These are phyloP conservation scores for Luffa acutangula DNA, from an alignment of 306 rosid species.

Conservation along the genomic window DNA sequence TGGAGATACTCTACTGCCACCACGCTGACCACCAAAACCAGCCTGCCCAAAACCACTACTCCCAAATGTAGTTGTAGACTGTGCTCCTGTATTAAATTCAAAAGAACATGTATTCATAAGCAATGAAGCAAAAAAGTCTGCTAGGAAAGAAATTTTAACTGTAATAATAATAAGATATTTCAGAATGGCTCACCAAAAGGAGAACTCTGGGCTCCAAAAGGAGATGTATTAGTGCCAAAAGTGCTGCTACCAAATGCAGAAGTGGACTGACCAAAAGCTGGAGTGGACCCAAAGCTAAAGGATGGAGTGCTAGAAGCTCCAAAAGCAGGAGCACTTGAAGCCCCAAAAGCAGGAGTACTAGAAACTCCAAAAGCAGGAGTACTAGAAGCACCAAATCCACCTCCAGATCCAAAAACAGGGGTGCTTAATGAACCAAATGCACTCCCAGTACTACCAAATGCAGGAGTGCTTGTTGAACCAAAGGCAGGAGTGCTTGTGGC, in stretches of 20 bases:
- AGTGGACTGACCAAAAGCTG: slow-evolving; percentile 64
- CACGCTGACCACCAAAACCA: slow-evolving; percentile 68
- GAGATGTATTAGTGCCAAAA: slow-evolving; percentile 48
- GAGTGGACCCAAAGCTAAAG: slow-evolving; percentile 52
- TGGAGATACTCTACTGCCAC: slow-evolving; percentile 67
- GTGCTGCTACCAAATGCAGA: slow-evolving; percentile 70
- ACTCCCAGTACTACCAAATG: slow-evolving; percentile 48
- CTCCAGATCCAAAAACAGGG: slow-evolving; percentile 57
- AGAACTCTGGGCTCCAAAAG: slow-evolving; percentile 77
- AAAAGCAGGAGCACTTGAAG: slow-evolving; percentile 55
- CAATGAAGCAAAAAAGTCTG: background rate
- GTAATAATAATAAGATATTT: background rate
- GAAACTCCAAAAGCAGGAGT: slow-evolving; percentile 33
- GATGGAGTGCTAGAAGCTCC: slow-evolving; percentile 63
- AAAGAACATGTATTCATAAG: too few species aligned
- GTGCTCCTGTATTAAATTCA: slow-evolving; percentile 43
- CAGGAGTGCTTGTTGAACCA: slow-evolving; percentile 25
- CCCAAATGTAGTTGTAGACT: slow-evolving; percentile 53
- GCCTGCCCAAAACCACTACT: slow-evolving; percentile 54
- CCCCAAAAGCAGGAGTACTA: slow-evolving; percentile 46
- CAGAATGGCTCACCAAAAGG: slow-evolving; percentile 42
- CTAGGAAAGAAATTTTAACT: background rate
- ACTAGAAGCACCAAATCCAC: slow-evolving; percentile 67
- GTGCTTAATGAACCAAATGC: slow-evolving; percentile 50
- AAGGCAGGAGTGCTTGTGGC: slow-evolving; percentile 23